Evolutionary conservation across 1,284 basidiomycete genomes (phyloP), one percentile per base, ranked within the genome.

Genomic region (Gymnopus androsaceus): DNA sequence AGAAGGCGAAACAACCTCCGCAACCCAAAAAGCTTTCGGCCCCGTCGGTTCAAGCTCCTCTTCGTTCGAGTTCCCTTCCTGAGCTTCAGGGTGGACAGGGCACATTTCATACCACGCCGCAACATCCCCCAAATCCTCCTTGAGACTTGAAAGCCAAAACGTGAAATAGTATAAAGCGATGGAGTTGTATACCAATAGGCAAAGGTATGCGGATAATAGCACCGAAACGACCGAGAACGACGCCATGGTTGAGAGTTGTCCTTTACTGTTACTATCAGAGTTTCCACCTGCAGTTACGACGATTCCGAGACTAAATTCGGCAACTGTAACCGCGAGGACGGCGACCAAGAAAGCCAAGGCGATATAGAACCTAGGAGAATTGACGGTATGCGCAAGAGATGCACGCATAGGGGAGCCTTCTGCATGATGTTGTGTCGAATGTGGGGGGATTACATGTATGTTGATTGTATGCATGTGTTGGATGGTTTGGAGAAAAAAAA

Each of bases 1-100:
- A 19, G 60, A 58, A 4, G 60, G 55, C 17, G 27, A 42, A 30
- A 59, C 54, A 8, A 52, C 46, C 49, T 69, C 70, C 11, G 63
- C 68, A 12, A 70, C 66, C 68, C 69, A 70, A 37, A 69, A 70
- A 6, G 57, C 66, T 51, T 63, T 67, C 4, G 56, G 55, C 4
- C 64, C 62, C 15, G 56, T 56, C 2, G 64, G 59, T 3, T 56
- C 54, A 14, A 60, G 54, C 1, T 63, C 56, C 0, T 38, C 38
- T 15, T 50, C 37, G 14, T 28, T 19, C 40, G 21, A 21, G 38
- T 19, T 8, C 23, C n/a, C 31, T 46, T 3, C 27, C 28, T 8
- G 17, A 7, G 28, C 48, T 42, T 14, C n/a, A n/a, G n/a, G n/a
- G n/a, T 46, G 51, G 15, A 41, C 12, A 21, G 19, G 42, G 11